Conservation (phyloP, 495 filamentous ascomycete species). For the Aspergillus saccharolyticus region DNA sequence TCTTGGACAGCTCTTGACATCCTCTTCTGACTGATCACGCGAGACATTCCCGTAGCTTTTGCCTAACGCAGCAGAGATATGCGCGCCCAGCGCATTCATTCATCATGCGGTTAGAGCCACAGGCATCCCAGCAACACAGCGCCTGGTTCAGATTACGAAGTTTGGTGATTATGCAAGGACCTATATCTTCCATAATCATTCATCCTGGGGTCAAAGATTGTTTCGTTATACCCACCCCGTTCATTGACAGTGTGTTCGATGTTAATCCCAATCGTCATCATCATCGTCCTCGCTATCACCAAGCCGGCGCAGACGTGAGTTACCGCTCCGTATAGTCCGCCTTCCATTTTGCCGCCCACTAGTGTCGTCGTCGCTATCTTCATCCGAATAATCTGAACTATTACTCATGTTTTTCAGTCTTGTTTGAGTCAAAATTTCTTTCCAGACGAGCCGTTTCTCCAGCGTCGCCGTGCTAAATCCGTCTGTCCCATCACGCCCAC, state of each 20-base stretch:
- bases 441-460: constrained; percentile 56
- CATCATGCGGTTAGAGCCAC: not conserved
- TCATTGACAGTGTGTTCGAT: not conserved
- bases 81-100: not conserved
- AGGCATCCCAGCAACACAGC: not conserved
- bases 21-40: no score
- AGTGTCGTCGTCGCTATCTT: constrained; percentile 28
- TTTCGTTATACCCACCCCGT: not conserved
- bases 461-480: constrained; percentile 58
- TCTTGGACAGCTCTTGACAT: no score
- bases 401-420: constrained; percentile 46
- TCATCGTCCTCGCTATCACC: constrained; percentile 55
- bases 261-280: constrained; percentile 66
- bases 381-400: constrained; percentile 24
- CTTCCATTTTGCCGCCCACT: constrained; percentile 22
- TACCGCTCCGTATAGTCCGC: constrained; percentile 48
- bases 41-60: no score
- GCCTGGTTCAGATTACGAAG: not conserved
- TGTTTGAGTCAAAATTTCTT: constrained; percentile 53
- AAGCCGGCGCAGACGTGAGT: not conserved
- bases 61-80: no score
- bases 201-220: not conserved
- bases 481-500: constrained; percentile 51
- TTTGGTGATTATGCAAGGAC: not conserved
- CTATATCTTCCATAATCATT: not conserved